A percentile compares a stretch with the other conserved stretches of the same genome.
Conservation (phyloP, 2,329 filamentous ascomycete species). For the Trichoderma sp. region DNA sequence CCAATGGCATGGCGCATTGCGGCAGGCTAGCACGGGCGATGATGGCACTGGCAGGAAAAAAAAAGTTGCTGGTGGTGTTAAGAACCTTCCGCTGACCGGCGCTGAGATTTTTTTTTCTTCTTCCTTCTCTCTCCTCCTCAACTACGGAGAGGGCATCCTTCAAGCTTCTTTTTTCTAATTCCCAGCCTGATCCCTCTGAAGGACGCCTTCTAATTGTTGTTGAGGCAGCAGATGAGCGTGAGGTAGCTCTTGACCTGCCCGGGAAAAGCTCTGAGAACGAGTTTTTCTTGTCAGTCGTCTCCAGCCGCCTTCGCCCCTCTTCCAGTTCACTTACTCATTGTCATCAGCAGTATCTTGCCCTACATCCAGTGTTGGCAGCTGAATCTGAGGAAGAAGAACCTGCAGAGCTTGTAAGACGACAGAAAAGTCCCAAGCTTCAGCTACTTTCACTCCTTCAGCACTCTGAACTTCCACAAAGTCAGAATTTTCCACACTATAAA, state of each 20-base stretch:
- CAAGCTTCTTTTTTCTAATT: slow-evolving; percentile 13
- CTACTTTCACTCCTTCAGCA: background rate
- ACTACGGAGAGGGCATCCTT: slow-evolving; percentile 20
- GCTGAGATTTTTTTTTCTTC: slow-evolving; percentile 25
- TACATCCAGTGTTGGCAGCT: slow-evolving; percentile 32
- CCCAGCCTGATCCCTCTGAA: background rate
- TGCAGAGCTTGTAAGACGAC: slow-evolving; percentile 17
- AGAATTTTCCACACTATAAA: slow-evolving; percentile 11
- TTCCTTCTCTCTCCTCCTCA: slow-evolving; percentile 25
- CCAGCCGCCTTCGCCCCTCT: slow-evolving; percentile 37
- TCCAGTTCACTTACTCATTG: slow-evolving; percentile 29
- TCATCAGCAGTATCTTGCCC: slow-evolving; percentile 35
- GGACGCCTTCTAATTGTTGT: slow-evolving; percentile 10
- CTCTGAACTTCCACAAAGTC: slow-evolving; percentile 24
- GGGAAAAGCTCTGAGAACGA: slow-evolving; percentile 45
- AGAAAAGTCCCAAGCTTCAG: slow-evolving; percentile 1
- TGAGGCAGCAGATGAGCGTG: slow-evolving; percentile 41
- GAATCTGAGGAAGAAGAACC: background rate
- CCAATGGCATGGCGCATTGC: slow-evolving; percentile 26
- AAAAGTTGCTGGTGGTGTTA: slow-evolving; percentile 20
- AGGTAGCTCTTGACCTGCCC: slow-evolving; percentile 44
- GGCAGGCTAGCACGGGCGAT: slow-evolving; percentile 8
- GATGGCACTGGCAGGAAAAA: slow-evolving; percentile 26
- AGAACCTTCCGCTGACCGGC: slow-evolving; percentile 12
- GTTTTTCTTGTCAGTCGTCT: slow-evolving; percentile 44